A percentile compares a stretch with the other conserved stretches of the same genome.
These are phyloP conservation scores for Neurospora tetrasperma DNA, from an alignment of 495 filamentous ascomycete genomes.

Conservation along the genomic window DNA sequence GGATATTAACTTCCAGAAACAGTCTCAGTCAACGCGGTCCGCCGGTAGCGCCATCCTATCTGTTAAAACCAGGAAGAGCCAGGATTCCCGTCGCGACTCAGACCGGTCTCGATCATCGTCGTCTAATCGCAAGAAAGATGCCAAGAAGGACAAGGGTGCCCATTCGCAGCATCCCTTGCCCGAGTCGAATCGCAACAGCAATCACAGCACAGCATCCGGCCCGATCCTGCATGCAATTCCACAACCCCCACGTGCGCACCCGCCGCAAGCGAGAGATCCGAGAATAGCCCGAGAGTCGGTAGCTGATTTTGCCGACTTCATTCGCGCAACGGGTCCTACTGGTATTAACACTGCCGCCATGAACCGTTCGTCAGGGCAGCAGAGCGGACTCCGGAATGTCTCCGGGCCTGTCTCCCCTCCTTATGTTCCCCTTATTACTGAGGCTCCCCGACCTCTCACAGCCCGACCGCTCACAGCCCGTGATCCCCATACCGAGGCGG, in stretches of 20 bases:
- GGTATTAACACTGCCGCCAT: constrained; percentile 18
- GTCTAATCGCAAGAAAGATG: constrained; percentile 15
- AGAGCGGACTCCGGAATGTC: not conserved
- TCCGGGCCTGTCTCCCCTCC: not conserved
- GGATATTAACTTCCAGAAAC: constrained; percentile 17
- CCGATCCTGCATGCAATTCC: constrained; percentile 4
- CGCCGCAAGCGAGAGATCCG: constrained; percentile 55
- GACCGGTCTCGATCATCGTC: constrained; percentile 35
- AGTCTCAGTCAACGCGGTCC: constrained; percentile 25
- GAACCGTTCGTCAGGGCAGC: constrained; percentile 1
- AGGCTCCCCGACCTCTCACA: constrained; percentile 10
- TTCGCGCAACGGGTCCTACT: constrained; percentile 68
- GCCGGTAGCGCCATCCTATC: constrained; percentile 27
- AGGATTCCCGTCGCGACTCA: constrained; percentile 24
- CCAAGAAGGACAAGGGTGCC: constrained; percentile 28
- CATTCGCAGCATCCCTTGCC: constrained; percentile 26
- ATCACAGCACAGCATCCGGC: constrained; percentile 1
- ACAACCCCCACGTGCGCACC: constrained; percentile 12
- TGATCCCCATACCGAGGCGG: constrained; percentile 50
- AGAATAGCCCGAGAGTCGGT: constrained; percentile 52
- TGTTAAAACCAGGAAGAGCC: constrained; percentile 30
- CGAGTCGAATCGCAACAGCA: constrained; percentile 24
- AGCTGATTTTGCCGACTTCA: constrained; percentile 75
- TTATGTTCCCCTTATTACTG: constrained; percentile 2
- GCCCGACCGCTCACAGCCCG: constrained; percentile 55